Evolutionary conservation across 2,329 filamentous ascomycete genomes (phyloP).

Genomic region (Penicillium concentricum): DNA sequence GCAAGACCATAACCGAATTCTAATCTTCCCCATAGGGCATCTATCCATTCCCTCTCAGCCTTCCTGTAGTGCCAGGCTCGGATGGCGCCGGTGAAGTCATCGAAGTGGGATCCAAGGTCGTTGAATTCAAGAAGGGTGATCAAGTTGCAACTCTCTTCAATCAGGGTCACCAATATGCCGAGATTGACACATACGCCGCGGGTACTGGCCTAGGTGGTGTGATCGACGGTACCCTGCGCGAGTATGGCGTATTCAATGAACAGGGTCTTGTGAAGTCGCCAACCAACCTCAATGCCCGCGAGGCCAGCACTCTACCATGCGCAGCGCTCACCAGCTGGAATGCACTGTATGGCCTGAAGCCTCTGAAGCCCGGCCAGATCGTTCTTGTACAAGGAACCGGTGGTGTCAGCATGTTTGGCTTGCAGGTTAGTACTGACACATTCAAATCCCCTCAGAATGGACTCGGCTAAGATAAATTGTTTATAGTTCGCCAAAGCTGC

Average conservation of each 20-base stretch:
- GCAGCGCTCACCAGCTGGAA: conserved; percentile 67
- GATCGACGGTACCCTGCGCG: conserved; percentile 65
- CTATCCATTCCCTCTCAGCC: conserved; percentile 34
- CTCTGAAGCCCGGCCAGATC: conserved; percentile 54
- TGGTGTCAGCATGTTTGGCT: conserved; percentile 58
- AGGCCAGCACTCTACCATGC: conserved; percentile 60
- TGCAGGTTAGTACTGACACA: conserved; percentile 44
- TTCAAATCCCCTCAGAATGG: background rate
- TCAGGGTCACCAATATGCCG: conserved; percentile 55
- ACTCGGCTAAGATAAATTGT: background rate
- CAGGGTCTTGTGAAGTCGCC: conserved; percentile 66
- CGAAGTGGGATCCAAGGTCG: conserved; percentile 56
- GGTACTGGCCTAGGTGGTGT: conserved; percentile 65
- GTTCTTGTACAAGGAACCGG: conserved; percentile 63
- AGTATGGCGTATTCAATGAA: conserved; percentile 68
- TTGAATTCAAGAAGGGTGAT: conserved; percentile 57
- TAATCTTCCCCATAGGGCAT: conserved; percentile 22
- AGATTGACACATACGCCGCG: conserved; percentile 40
- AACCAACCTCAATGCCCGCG: conserved; percentile 51
- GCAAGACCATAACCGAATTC: background rate
- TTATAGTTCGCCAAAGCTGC: conserved; percentile 49
- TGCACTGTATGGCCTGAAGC: conserved; percentile 58
- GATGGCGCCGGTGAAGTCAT: conserved; percentile 48
- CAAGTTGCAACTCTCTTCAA: conserved; percentile 60
- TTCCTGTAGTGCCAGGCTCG: conserved; percentile 36